A percentile compares a stretch with the other conserved stretches of the same genome.
These are phyloP conservation scores for Phytopythium ostracodes DNA, from an alignment of 352 stramenopile species.

Conservation along the genomic window DNA sequence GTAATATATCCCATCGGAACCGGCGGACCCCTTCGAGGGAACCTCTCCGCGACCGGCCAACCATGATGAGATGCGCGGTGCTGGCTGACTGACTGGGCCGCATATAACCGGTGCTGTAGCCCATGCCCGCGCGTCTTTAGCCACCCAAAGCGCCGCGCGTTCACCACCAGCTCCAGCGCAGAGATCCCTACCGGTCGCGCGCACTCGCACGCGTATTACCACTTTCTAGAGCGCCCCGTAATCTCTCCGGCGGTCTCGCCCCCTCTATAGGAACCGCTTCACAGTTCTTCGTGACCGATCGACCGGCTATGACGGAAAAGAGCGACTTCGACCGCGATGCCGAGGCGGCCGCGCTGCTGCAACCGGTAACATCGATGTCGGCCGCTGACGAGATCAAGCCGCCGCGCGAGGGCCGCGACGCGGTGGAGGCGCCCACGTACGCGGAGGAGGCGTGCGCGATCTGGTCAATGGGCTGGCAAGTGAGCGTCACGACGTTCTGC, in stretches of 20 bases:
- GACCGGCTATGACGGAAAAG: not conserved
- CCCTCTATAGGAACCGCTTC: not conserved
- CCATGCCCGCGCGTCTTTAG: not conserved
- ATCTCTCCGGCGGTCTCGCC: not conserved
- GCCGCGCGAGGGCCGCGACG: not conserved
- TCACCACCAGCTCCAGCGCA: too few relatives aligned
- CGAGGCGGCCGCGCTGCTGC: conserved; percentile 4
- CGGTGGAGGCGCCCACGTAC: conserved; percentile 27
- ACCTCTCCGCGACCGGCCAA: not conserved
- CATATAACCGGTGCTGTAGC: not conserved
- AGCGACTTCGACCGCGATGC: not conserved
- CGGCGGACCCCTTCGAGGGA: too few relatives aligned
- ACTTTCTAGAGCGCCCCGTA: not conserved
- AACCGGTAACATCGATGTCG: not conserved
- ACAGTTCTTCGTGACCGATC: too few relatives aligned
- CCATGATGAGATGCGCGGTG: not conserved
- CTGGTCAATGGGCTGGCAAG: conserved; percentile 83
- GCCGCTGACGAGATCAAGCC: not conserved
- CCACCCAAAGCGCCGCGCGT: not conserved
- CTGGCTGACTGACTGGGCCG: not conserved
- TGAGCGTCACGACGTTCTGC: conserved; percentile 79
- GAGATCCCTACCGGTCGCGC: too few relatives aligned
- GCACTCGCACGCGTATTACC: too few relatives aligned
- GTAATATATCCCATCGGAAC: not conserved
- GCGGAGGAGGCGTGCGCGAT: conserved; percentile 60